Percentiles rank a stretch among this genome's conserved stretches.
Conservation (phyloP, 2,329 filamentous ascomycete genomes). For the Sporothrix protearum region DNA sequence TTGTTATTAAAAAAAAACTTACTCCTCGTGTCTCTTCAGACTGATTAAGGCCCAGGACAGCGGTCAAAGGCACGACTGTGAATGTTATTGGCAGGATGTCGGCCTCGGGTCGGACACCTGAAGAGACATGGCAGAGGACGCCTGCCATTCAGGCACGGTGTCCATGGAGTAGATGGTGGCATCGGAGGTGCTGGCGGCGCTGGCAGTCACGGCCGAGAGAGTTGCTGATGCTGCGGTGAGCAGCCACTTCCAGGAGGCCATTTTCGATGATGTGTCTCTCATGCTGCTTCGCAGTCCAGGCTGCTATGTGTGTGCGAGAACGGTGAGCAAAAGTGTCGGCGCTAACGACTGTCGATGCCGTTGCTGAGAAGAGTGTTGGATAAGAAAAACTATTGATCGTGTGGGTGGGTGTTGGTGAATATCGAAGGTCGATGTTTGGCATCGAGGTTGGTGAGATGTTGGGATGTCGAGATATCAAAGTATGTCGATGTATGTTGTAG, state of each 20-base stretch:
- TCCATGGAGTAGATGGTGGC: constrained; percentile 32
- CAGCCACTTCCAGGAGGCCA: constrained; percentile 37
- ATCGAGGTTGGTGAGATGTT: background rate
- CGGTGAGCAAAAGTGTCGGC: background rate
- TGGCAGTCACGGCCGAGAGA: constrained; percentile 36
- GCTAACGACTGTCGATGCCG: background rate
- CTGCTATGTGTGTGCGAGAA: background rate
- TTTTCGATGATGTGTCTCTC: constrained; percentile 25
- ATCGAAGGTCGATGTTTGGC: background rate
- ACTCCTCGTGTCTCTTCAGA: constrained; percentile 39
- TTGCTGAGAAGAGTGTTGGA: background rate
- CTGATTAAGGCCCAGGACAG: constrained; percentile 42
- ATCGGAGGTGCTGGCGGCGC: constrained; percentile 36
- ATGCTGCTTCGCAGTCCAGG: background rate
- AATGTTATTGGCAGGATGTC: constrained; percentile 37
- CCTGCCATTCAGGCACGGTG: constrained; percentile 41
- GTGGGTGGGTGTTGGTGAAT: background rate
- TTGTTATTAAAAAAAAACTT: constrained; percentile 27
- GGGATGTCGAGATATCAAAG: background rate
- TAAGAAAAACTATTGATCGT: background rate
- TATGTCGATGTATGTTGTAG: background rate
- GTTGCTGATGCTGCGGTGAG: constrained; percentile 32
- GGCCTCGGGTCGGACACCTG: constrained; percentile 33
- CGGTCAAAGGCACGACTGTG: constrained; percentile 46
- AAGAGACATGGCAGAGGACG: constrained; percentile 42